Evolutionary conservation across 2,329 filamentous ascomycete genomes (phyloP), one percentile per base, ranked within the genome.

Genomic region (Cyphellophora europaea): DNA sequence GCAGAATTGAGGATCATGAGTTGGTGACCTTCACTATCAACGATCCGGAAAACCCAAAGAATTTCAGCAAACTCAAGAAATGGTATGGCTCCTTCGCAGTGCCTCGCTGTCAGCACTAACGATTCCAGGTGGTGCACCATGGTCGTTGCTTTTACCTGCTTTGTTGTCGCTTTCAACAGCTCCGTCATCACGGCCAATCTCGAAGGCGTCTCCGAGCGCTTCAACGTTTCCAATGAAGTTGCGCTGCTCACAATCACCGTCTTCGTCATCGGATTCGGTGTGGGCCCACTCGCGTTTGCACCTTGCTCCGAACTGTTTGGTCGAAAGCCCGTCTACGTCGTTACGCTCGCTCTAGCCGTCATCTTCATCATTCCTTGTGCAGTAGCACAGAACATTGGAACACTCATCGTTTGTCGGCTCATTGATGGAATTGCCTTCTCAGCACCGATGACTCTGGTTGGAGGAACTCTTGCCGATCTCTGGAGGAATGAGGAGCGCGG

Each of bases 371-470:
- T 93, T 40, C 84, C 84, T 2, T 84, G 82, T 44, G 84, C 84
- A 2, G 73, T 89, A 0, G 67, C 84, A 3, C 66, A 79, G 48
- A 91, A 89, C 47, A 83, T 88, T 18, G 71, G 60, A 14, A 91
- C 84, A 0, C 69, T 93, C 5, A 65, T 93, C 5, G 77, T 85
- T 16, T 85, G 79, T 53, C 75, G 85, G 42, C 66, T 77, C 30
- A 82, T 93, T 40, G 84, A 86, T 43, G 85, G 85, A 30, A 84
- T 91, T 37, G 82, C 82, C 5, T 89, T 89, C 54, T 87, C 80
- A 8, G 84, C 84, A 0, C 84, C 85, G 2, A 89, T 93, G 80
- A 89, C 84, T 0, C 68, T 91, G 1, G 84, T 88, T 6, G 85
- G 84, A 28, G 85, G 85, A 6, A 89, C 82, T 1, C 61, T 93